Base-by-base conservation (phyloP, 2,329 filamentous ascomycete species). In the Xylariaceae sp. region DNA sequence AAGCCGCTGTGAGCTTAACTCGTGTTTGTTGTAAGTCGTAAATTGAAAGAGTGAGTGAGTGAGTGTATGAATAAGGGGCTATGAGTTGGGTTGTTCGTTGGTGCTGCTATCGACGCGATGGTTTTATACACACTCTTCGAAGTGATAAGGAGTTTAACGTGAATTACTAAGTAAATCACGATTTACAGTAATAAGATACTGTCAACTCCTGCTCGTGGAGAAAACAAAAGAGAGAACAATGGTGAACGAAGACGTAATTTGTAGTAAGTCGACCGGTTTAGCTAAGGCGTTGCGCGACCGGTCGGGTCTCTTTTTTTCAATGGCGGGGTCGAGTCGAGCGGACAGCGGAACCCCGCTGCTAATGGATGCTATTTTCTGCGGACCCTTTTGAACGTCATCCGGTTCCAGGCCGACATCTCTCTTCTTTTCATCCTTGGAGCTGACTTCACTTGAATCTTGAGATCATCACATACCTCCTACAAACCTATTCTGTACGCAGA, bases 301-400 rank as follows among this genome's bases (percentile, higher is more conserved):
- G 37, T 7, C 23, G 23, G 23, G 23, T 30, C 23, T 30, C 23
- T 6, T 30, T 30, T 30, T 42, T 42, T 42, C 11, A 10, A 10
- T 51, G 49, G 49, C 49, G 49, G 49, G 49, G 49, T 34, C 13
- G n/a, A 17, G 23, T 49, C 6, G 49, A 35, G 18, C 2, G 58
- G 37, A 1, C 11, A 42, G 11, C 9, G 37, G 11, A 42, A 63
- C 45, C 63, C 63, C 58, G 52, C 57, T 56, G 63, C 58, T 52
- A 62, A 49, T 18, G 44, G 56, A 15, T 49, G 47, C 18, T 30
- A 35, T 49, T 51, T 44, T 52, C 57, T 44, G 8, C 9, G 11
- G 57, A 17, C 49, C 45, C 18, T 56, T 18, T 42, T 13, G 15
- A 62, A 49, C 61, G 54, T 63, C 59, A 59, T 57, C 47, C 15